These are phyloP conservation scores for Tulasnella sp. DNA, from an alignment of 768 basidiomycete genomes.

Conservation along the genomic window DNA sequence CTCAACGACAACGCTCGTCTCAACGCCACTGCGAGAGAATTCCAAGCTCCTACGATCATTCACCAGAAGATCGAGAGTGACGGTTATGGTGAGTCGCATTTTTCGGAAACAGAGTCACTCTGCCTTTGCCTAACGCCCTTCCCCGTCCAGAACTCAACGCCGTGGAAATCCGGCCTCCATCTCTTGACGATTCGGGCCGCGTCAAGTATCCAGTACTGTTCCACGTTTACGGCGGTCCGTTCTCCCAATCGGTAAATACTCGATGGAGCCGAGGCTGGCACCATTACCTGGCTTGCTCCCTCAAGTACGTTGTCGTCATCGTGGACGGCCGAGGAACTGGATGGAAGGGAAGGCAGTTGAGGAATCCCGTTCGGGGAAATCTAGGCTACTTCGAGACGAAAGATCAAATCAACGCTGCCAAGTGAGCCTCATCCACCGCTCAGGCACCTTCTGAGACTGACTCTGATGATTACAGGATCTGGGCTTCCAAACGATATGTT, in stretches of 20 bases:
- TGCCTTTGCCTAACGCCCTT: constrained; percentile 20
- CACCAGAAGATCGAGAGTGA: constrained; percentile 77
- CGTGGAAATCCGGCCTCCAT: constrained; percentile 86
- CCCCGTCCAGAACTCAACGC: constrained; percentile 74
- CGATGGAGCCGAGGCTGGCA: constrained; percentile 80
- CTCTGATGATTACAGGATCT: constrained; percentile 53
- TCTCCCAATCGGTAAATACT: constrained; percentile 74
- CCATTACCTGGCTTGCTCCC: constrained; percentile 76
- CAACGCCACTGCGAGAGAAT: constrained; percentile 64
- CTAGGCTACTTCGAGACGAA: constrained; percentile 86
- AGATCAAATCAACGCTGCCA: constrained; percentile 90
- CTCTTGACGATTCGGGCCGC: constrained; percentile 92
- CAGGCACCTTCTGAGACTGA: too few species aligned
- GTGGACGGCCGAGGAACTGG: constrained; percentile 97
- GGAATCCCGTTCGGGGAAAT: constrained; percentile 87
- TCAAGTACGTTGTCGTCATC: constrained; percentile 82
- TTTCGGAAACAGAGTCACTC: not conserved
- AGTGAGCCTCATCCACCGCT: constrained; percentile 50
- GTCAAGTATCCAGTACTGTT: constrained; percentile 96
- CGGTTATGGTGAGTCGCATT: constrained; percentile 65
- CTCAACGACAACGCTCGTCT: constrained; percentile 71
- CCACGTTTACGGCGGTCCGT: constrained; percentile 92
- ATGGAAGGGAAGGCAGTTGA: constrained; percentile 78
- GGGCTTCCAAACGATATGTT: constrained; percentile 86
- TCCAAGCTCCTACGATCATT: constrained; percentile 69